Percentiles rank a stretch among this genome's conserved stretches.
Evolutionary conservation across 345 rosid genomes (phyloP).

Genomic region (Leavenworthia alabamica): DNA sequence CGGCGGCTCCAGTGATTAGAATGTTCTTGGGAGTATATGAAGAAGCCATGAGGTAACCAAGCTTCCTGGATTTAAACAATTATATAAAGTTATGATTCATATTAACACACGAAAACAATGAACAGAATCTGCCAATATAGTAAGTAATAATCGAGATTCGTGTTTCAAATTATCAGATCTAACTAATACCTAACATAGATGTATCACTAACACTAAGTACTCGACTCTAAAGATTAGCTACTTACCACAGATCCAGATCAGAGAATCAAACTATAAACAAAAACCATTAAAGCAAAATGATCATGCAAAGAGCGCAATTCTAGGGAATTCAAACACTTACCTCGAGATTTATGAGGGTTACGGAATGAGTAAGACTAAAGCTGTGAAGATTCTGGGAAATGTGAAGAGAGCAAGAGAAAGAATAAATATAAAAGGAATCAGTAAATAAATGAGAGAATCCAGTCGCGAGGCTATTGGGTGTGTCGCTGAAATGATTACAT

Average conservation of each 20-base stretch:
- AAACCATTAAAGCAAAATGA: slow-evolving; percentile 5
- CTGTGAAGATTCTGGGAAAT: not conserved
- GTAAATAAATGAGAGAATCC: not conserved
- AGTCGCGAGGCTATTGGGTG: not conserved
- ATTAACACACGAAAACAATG: not conserved
- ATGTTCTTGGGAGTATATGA: slow-evolving; percentile 61
- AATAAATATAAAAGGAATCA: not conserved
- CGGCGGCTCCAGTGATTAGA: slow-evolving; percentile 78
- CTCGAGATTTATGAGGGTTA: not conserved
- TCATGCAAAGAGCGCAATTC: not conserved
- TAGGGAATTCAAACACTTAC: not conserved
- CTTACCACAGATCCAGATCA: slow-evolving; percentile 13
- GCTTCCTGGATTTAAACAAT: not conserved
- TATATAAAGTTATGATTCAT: not conserved
- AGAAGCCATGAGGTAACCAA: slow-evolving; percentile 29
- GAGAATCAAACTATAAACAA: not conserved
- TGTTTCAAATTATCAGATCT: slow-evolving; percentile 6
- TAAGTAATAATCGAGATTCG: not conserved
- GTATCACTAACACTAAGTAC: not conserved
- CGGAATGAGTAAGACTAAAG: not conserved
- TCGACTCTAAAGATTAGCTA: not conserved
- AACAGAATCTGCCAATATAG: not conserved
- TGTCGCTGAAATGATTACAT: not conserved
- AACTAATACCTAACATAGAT: not conserved
- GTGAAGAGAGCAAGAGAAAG: not conserved